A percentile compares a stretch with the other conserved stretches of the same genome.
These are phyloP conservation scores for Gonapodya prolifera DNA, from an alignment of 192 early-diverging fungal species.

Conservation along the genomic window DNA sequence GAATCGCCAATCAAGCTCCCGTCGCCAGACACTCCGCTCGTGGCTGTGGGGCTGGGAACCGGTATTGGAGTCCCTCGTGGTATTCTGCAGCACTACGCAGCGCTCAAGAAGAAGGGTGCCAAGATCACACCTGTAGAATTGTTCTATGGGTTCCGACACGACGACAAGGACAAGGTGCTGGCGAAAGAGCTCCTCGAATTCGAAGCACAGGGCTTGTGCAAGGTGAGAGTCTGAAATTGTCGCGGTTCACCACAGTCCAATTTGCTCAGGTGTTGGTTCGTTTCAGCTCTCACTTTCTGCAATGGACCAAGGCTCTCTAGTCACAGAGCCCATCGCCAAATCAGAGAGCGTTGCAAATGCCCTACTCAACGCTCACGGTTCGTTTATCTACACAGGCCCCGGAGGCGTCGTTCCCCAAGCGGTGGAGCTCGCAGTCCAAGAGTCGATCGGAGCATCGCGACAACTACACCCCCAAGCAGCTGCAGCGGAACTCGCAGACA, in stretches of 20 bases:
- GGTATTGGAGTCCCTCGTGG: constrained; percentile 1
- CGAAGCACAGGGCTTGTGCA: not conserved
- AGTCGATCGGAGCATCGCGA: not conserved
- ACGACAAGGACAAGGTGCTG: not conserved
- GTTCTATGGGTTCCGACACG: constrained; percentile 4
- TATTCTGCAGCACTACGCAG: not conserved
- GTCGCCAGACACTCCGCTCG: not conserved
- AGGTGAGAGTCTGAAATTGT: not conserved
- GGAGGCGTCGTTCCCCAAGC: constrained; percentile 4
- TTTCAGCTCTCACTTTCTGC: not conserved
- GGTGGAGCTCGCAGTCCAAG: not conserved
- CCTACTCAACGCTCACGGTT: not conserved
- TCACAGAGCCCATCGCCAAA: not conserved
- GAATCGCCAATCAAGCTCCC: not conserved
- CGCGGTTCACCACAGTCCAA: not conserved
- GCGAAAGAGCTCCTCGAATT: not conserved
- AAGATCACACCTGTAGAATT: not conserved
- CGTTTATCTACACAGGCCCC: constrained; percentile 1
- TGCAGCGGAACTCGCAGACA: not conserved
- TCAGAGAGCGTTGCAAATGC: not conserved
- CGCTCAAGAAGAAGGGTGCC: not conserved
- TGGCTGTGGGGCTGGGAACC: not conserved
- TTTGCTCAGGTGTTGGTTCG: not conserved
- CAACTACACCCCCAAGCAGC: not conserved
- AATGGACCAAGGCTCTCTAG: constrained; percentile 1